Evolutionary conservation across 768 basidiomycete genomes (phyloP), one percentile per base, ranked within the genome.

Genomic region (Mycena filopes): DNA sequence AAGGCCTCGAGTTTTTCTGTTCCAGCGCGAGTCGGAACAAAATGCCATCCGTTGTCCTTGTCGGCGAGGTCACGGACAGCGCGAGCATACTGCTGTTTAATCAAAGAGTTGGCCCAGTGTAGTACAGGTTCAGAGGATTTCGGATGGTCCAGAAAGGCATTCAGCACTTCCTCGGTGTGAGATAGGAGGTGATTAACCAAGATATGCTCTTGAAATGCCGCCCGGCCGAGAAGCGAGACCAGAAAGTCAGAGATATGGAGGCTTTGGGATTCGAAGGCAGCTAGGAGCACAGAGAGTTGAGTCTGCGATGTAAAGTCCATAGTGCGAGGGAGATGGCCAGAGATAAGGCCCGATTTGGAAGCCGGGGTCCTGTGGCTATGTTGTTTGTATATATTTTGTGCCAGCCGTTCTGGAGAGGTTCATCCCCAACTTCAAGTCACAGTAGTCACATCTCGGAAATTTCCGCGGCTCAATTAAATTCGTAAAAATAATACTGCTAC

Each of bases 1-100:
- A 70, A 68, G 33, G 16, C 38, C 26, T 68, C 45, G n/a, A 70
- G 38, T 43, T 70, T 54, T n/a, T 45, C 42, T 38, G 45, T 49
- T 31, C 47, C 26, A 12, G 50, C 48, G 12, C 48, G 45, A 9
- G 46, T 23, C 10, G 60, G 60, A 36, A 25, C 38, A 46, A 70
- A 68, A 42, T 61, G 51, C 60, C 60, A 61, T 20, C 53, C 46
- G 28, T 53, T 62, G 4, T 62, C 53, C 20, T 54, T 62, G 23
- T 55, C 53, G 4, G 46, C 53, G 0, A 62, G 60, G 18, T 55
- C 38, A 4, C 53, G 1, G n/a, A 62, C 42, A 3, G 18, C 20
- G 3, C 21, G 51, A 13, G 60, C 33, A 48, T 62, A 62, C 11
- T 42, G 40, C 4, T 1, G 0, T 48, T 62, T 62, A 1, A 62